These are phyloP conservation scores for Amylocystis lapponica DNA, from an alignment of 768 basidiomycete genomes.

Conservation along the genomic window DNA sequence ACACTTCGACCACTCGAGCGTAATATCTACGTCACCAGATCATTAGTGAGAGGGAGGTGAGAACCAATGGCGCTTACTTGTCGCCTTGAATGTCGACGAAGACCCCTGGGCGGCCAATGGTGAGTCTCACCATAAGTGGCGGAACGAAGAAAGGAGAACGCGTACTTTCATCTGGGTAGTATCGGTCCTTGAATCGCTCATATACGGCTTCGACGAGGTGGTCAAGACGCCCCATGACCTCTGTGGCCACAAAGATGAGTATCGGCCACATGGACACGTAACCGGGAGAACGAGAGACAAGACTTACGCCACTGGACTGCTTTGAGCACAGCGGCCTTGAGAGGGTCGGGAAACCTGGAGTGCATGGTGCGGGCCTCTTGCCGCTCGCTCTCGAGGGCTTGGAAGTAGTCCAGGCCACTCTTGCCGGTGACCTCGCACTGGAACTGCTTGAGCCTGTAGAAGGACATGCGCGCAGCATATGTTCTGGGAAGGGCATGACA, in stretches of 20 bases:
- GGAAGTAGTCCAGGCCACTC: slow-evolving; percentile 89
- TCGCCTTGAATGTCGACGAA: slow-evolving; percentile 83
- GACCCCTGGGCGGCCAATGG: slow-evolving; percentile 48
- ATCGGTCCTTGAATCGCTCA: slow-evolving; percentile 95
- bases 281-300: slow-evolving; percentile 13
- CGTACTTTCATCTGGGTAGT: slow-evolving; percentile 87
- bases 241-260: slow-evolving; percentile 35
- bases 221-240: slow-evolving; percentile 95
- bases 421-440: slow-evolving; percentile 98
- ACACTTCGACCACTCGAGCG: slow-evolving; percentile 74
- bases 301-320: slow-evolving; percentile 96
- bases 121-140: slow-evolving; percentile 6
- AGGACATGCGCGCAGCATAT: slow-evolving; percentile 89
- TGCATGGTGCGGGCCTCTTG: slow-evolving; percentile 88
- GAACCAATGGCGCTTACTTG: slow-evolving; percentile 48
- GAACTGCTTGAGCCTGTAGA: slow-evolving; percentile 91
- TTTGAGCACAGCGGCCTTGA: slow-evolving; percentile 87
- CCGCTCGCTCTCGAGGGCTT: slow-evolving; percentile 87
- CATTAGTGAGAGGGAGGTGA: slow-evolving; percentile 12
- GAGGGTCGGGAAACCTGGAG: slow-evolving; percentile 83
- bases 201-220: slow-evolving; percentile 92
- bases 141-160: slow-evolving; percentile 6
- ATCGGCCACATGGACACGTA: slow-evolving; percentile 8
- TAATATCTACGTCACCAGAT: slow-evolving; percentile 53
- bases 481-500: slow-evolving; percentile 36